Conservation (phyloP, 768 basidiomycete species). For the Tulasnella sp. region DNA sequence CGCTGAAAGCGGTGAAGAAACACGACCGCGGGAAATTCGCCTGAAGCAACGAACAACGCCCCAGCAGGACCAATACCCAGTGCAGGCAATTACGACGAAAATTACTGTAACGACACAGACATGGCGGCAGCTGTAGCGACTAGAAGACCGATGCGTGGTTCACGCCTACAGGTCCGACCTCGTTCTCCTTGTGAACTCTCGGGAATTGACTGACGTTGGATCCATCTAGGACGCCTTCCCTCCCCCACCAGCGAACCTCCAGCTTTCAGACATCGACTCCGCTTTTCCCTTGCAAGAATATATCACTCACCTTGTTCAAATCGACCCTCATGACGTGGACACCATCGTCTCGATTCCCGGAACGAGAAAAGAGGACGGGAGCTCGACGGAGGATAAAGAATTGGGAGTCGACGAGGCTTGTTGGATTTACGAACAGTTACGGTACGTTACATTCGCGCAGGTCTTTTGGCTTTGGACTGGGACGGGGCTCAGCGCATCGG, state of each 20-base stretch:
- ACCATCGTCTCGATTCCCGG: conserved; percentile 68
- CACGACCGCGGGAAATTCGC: too few species aligned
- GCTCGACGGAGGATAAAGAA: conserved; percentile 31
- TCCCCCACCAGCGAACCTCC: conserved; percentile 12
- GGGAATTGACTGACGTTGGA: too few species aligned
- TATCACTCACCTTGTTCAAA: conserved; percentile 74
- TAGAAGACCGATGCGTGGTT: too few species aligned
- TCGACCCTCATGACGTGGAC: conserved; percentile 82
- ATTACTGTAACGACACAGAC: too few species aligned
- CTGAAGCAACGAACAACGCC: too few species aligned
- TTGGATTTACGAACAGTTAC: conserved; percentile 67
- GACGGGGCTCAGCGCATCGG: not conserved
- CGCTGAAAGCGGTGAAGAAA: too few species aligned
- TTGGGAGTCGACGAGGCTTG: conserved; percentile 65
- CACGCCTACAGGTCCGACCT: too few species aligned
- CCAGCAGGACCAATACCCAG: too few species aligned
- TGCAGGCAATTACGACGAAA: too few species aligned
- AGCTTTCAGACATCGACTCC: conserved; percentile 47
- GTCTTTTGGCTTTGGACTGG: too few species aligned
- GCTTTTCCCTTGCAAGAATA: conserved; percentile 94
- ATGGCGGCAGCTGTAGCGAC: too few species aligned
- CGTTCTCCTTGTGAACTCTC: too few species aligned
- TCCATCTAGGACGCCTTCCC: not conserved
- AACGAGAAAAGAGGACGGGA: conserved; percentile 1
- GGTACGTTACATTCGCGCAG: conserved; percentile 27